Evolutionary conservation across 257 asterid genomes (phyloP).

Genomic region (Nicotiana sylvestris): DNA sequence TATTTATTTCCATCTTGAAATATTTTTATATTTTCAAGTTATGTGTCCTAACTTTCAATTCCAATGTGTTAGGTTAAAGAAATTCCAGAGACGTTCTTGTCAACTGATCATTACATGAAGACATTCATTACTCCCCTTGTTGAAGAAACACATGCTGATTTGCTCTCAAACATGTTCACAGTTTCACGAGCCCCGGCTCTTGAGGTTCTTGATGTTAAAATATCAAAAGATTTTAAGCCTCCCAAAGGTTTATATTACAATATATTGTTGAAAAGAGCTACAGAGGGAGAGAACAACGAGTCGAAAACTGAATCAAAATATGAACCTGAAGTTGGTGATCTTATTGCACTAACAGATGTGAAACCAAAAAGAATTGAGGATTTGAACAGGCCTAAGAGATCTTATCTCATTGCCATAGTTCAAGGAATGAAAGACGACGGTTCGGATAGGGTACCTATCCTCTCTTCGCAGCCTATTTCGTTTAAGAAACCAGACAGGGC

Average conservation of each 20-base stretch:
- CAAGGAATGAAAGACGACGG: not conserved
- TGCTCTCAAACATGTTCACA: constrained; percentile 29
- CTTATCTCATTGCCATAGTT: constrained; percentile 35
- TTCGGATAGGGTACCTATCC: constrained; percentile 3
- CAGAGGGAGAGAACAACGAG: not conserved
- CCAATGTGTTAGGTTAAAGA: constrained; percentile 21
- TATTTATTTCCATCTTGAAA: too few species aligned
- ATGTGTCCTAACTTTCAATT: not conserved
- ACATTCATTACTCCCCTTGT: constrained; percentile 36
- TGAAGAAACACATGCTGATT: constrained; percentile 55
- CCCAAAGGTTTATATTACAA: constrained; percentile 18
- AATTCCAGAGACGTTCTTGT: constrained; percentile 31
- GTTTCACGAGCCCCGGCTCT: constrained; percentile 24
- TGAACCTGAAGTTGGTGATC: constrained; percentile 36
- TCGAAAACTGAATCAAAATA: constrained; percentile 14
- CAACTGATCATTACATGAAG: constrained; percentile 23
- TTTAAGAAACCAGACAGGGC: not conserved
- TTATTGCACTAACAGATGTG: constrained; percentile 35
- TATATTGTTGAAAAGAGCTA: constrained; percentile 7
- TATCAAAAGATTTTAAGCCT: not conserved
- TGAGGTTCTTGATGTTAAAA: constrained; percentile 16
- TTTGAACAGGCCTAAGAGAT: constrained; percentile 23
- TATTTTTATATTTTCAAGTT: not conserved
- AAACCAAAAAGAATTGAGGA: constrained; percentile 36
- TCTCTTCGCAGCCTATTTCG: constrained; percentile 22